Evolutionary conservation across 768 basidiomycete genomes (phyloP).

Genomic region (Trametes meyenii): DNA sequence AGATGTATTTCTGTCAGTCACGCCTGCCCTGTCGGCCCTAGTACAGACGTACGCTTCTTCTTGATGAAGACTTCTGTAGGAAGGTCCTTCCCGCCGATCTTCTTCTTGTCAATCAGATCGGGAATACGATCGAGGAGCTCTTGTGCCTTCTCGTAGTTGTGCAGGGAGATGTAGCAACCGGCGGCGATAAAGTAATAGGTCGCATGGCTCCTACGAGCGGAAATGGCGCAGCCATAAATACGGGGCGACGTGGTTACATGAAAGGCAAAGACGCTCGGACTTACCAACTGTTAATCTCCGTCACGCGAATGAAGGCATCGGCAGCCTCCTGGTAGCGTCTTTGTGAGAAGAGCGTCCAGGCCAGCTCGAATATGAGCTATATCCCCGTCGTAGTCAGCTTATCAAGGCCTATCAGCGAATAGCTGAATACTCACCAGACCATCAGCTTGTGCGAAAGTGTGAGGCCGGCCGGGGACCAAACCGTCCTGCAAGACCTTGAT

Average conservation of each 20-base stretch:
- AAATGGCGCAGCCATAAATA: not conserved
- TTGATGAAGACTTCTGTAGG: slow-evolving; percentile 79
- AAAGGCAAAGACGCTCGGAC: slow-evolving; percentile 19
- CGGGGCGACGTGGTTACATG: no score
- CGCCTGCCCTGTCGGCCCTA: not conserved
- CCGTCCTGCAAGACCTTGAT: slow-evolving; percentile 64
- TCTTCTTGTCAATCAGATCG: slow-evolving; percentile 57
- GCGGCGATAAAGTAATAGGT: slow-evolving; percentile 81
- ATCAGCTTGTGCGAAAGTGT: slow-evolving; percentile 72
- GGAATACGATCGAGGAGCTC: slow-evolving; percentile 65
- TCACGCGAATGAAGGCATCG: slow-evolving; percentile 63
- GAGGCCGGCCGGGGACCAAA: slow-evolving; percentile 52
- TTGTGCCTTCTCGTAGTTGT: slow-evolving; percentile 61
- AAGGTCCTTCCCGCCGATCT: slow-evolving; percentile 65
- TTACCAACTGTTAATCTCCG: slow-evolving; percentile 71
- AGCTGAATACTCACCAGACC: slow-evolving; percentile 50
- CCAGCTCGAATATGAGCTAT: slow-evolving; percentile 75
- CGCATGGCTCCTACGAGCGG: slow-evolving; percentile 61
- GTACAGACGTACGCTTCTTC: slow-evolving; percentile 61
- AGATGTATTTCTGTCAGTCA: not conserved
- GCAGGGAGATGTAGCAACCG: slow-evolving; percentile 67
- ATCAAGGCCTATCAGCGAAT: not conserved
- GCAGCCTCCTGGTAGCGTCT: slow-evolving; percentile 69
- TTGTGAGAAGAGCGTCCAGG: slow-evolving; percentile 71
- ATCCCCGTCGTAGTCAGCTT: not conserved